Conservation (phyloP, 148 eudicot species). For the Rheum nobile region DNA sequence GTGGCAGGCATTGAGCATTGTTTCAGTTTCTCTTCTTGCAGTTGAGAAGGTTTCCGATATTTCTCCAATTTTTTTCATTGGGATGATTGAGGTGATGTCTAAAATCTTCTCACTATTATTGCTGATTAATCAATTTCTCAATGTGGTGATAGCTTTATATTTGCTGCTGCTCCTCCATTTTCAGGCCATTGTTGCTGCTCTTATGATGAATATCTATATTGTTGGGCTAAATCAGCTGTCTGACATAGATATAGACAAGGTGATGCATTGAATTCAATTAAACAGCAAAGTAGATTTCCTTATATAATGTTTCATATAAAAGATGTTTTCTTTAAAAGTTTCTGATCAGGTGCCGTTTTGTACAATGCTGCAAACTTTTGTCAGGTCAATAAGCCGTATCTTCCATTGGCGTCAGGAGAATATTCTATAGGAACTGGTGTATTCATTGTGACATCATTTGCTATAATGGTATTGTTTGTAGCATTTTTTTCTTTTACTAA, state of each 20-base stretch:
- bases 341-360: background rate
- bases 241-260: slow-evolving; percentile 98
- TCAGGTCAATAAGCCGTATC: slow-evolving; percentile 97
- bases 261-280: slow-evolving; percentile 5
- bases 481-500: background rate
- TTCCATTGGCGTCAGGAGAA: slow-evolving; percentile 95
- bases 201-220: slow-evolving; percentile 89
- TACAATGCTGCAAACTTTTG: slow-evolving; percentile 4
- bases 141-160: background rate
- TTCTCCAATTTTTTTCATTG: slow-evolving; percentile 65
- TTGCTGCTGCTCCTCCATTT: slow-evolving; percentile 8
- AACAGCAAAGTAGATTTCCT: background rate
- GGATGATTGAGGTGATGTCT: slow-evolving; percentile 63
- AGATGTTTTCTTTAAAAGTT: background rate
- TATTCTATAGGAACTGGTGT: slow-evolving; percentile 64
- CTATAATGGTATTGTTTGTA: slow-evolving; percentile 44
- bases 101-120: background rate
- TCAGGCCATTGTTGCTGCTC: slow-evolving; percentile 94
- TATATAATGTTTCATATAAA: background rate
- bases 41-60: slow-evolving; percentile 75
- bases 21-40: slow-evolving; percentile 97
- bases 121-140: background rate
- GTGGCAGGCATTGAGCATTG: slow-evolving; percentile 89
- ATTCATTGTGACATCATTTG: slow-evolving; percentile 68
- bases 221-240: slow-evolving; percentile 91